Conservation (phyloP, 192 early-diverging fungal genomes). For the Dissophora ornata region DNA sequence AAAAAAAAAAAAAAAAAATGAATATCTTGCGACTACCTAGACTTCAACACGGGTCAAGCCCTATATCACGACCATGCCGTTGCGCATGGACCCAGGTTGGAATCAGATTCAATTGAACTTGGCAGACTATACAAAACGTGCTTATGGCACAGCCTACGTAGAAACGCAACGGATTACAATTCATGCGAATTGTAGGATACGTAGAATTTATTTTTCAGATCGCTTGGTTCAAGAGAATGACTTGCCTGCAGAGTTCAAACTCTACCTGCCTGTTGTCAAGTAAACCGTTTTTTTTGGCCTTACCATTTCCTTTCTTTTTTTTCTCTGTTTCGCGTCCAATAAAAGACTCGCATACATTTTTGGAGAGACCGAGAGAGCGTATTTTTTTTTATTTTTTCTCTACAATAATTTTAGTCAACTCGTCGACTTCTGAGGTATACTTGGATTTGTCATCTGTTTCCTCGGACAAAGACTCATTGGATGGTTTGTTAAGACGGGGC, state of each 20-base stretch:
- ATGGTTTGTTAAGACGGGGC: too few relatives aligned
- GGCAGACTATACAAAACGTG: constrained; percentile 84
- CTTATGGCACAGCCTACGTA: constrained; percentile 89
- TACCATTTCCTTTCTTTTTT: too few relatives aligned
- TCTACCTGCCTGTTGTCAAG: constrained; percentile 83
- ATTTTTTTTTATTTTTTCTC: too few relatives aligned
- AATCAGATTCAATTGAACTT: constrained; percentile 95
- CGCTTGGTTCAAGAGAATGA: constrained; percentile 91
- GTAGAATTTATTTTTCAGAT: constrained; percentile 93
- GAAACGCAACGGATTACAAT: constrained; percentile 91
- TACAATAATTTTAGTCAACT: too few relatives aligned
- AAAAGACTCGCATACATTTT: too few relatives aligned
- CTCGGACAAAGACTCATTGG: too few relatives aligned
- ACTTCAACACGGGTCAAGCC: constrained; percentile 85
- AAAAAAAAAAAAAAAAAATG: not conserved
- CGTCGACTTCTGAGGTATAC: too few relatives aligned
- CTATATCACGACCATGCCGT: constrained; percentile 90
- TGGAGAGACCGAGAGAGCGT: too few relatives aligned
- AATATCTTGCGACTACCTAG: constrained; percentile 46
- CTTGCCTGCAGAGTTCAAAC: constrained; percentile 90
- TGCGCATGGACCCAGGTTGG: constrained; percentile 95
- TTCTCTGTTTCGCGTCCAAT: too few relatives aligned
- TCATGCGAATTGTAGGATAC: constrained; percentile 91
- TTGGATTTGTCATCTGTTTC: too few relatives aligned
- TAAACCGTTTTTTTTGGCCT: not conserved